These are phyloP conservation scores for Kodamaea anthophila DNA, from an alignment of 1,139 yeast species.

Conservation along the genomic window DNA sequence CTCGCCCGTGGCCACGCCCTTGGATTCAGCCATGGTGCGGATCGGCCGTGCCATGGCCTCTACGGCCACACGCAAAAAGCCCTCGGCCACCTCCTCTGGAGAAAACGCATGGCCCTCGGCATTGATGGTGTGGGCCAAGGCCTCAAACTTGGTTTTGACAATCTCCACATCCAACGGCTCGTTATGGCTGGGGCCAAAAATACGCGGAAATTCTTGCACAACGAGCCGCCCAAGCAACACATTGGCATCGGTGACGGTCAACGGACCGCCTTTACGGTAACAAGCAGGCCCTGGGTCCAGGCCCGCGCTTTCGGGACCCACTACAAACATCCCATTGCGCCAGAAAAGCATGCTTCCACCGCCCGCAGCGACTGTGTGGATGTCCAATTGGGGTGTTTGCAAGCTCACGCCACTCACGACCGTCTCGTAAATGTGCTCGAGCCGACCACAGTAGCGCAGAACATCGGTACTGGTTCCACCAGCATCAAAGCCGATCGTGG, in stretches of 20 bases:
- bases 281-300: constrained; percentile 46
- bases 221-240: constrained; percentile 35
- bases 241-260: constrained; percentile 44
- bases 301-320: constrained; percentile 45
- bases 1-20: constrained; percentile 34
- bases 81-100: constrained; percentile 38
- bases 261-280: constrained; percentile 42
- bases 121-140: constrained; percentile 30
- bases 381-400: constrained; percentile 42
- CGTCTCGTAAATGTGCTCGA: constrained; percentile 40
- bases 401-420: constrained; percentile 39
- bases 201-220: constrained; percentile 37
- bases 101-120: constrained; percentile 8
- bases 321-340: constrained; percentile 42
- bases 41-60: constrained; percentile 45
- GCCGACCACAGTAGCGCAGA: constrained; percentile 32
- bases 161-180: constrained; percentile 31
- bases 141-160: constrained; percentile 24
- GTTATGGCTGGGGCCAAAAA: constrained; percentile 40
- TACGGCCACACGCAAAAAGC: constrained; percentile 40
- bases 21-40: constrained; percentile 39
- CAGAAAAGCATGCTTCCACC: constrained; percentile 43
- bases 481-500: constrained; percentile 44
- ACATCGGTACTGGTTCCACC: constrained; percentile 48
- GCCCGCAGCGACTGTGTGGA: constrained; percentile 45